phyloP scores from a whole-genome alignment of 495 filamentous ascomycete species.

The Aspergillus steynii region DNA sequence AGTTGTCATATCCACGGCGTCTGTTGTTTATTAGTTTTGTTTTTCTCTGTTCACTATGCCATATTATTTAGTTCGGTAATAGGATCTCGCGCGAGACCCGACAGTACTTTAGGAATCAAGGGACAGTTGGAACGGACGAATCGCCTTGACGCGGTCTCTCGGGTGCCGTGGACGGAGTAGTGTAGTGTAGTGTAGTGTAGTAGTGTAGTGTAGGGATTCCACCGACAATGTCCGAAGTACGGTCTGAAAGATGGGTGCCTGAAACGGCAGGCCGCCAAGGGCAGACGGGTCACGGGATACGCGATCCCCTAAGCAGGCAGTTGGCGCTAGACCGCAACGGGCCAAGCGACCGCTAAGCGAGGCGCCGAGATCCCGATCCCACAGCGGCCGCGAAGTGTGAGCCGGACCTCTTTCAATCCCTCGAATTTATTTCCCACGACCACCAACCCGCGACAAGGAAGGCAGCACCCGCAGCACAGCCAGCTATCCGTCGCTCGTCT shows the following conservation, averaged over 20 bases:
- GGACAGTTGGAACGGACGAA: not conserved
- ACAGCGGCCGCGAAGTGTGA: constrained; percentile 28
- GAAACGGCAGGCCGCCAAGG: constrained; percentile 18
- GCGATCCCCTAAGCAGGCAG: constrained; percentile 30
- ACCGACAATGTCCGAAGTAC: not conserved
- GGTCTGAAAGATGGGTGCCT: not conserved
- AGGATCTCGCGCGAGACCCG: not conserved
- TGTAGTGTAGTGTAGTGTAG: not conserved
- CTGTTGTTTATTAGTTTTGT: not conserved
- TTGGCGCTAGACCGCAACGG: constrained; percentile 24
- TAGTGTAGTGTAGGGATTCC: not conserved
- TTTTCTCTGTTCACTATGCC: not conserved
- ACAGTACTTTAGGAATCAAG: not conserved
- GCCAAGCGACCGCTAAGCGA: constrained; percentile 46
- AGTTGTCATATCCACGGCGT: not conserved
- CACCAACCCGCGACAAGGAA: constrained; percentile 30
- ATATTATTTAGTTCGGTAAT: not conserved
- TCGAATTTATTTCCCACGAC: constrained; percentile 21
- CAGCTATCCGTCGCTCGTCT: constrained; percentile 43
- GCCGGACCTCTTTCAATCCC: constrained; percentile 12
- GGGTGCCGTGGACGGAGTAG: not conserved
- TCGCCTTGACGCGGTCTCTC: no score
- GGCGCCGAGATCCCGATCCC: constrained; percentile 40
- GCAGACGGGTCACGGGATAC: constrained; percentile 38
- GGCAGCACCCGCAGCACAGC: constrained; percentile 42